Evolutionary conservation across 2,329 filamentous ascomycete genomes (phyloP).

Genomic region (Neonectria sp.): DNA sequence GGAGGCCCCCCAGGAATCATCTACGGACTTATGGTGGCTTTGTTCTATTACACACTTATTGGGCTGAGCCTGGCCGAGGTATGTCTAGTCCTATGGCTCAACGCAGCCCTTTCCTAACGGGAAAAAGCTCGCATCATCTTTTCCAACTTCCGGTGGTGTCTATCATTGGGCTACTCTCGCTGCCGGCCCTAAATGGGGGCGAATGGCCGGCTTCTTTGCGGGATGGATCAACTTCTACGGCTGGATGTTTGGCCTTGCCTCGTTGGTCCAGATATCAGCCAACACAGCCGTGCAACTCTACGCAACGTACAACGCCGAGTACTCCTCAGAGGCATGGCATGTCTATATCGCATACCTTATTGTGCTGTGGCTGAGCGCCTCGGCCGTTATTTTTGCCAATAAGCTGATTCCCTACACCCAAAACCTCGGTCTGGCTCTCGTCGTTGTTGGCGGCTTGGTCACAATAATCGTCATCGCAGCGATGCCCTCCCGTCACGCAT

Average conservation of each 20-base stretch:
- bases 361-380: conserved; percentile 41
- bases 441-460: conserved; percentile 41
- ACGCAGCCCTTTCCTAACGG: neutral
- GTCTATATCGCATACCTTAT: conserved; percentile 43
- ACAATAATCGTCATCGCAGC: conserved; percentile 42
- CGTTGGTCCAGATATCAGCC: conserved; percentile 43
- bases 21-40: conserved; percentile 41
- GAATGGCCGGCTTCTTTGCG: conserved; percentile 42
- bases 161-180: conserved; percentile 47
- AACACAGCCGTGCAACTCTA: conserved; percentile 45
- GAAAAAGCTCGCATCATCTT: conserved; percentile 41
- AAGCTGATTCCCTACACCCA: conserved; percentile 44
- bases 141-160: conserved; percentile 43
- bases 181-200: conserved; percentile 43
- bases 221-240: conserved; percentile 49
- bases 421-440: conserved; percentile 42
- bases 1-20: conserved; percentile 44
- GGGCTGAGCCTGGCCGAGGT: conserved; percentile 45
- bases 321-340: conserved; percentile 39
- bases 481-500: conserved; percentile 41
- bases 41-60: conserved; percentile 45
- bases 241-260: conserved; percentile 48
- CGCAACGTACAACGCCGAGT: conserved; percentile 36
- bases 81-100: neutral
- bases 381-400: conserved; percentile 43